Percentiles rank a stretch among this genome's conserved stretches.
phyloP scores from a whole-genome alignment of 768 basidiomycete species.

The Tricholoma terreum region DNA sequence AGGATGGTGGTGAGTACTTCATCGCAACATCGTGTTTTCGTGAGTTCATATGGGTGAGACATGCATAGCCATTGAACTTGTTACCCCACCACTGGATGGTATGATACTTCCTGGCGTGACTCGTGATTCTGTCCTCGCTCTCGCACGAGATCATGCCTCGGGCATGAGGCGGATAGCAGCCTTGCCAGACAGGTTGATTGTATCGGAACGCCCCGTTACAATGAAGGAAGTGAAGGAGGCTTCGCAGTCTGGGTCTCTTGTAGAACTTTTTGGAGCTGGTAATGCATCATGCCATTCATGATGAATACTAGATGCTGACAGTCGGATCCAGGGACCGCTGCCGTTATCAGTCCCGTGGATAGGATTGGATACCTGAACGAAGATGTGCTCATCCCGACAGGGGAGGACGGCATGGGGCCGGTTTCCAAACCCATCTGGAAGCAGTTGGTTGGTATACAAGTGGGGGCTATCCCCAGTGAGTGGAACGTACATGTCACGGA shows the following conservation, averaged over 20 bases:
- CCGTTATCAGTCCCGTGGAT: slow-evolving; percentile 68
- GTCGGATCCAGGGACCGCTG: slow-evolving; percentile 61
- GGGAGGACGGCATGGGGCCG: slow-evolving; percentile 75
- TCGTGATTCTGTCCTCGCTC: slow-evolving; percentile 75
- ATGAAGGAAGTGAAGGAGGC: slow-evolving; percentile 72
- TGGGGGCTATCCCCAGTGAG: slow-evolving; percentile 69
- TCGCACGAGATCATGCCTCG: slow-evolving; percentile 63
- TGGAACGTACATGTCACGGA: slow-evolving; percentile 63
- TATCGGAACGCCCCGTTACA: slow-evolving; percentile 68
- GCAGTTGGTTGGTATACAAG: slow-evolving; percentile 78
- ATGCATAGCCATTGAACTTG: slow-evolving; percentile 65
- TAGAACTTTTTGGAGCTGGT: slow-evolving; percentile 85
- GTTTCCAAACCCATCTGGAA: slow-evolving; percentile 70
- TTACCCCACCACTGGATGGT: slow-evolving; percentile 88
- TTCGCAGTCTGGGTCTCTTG: slow-evolving; percentile 56
- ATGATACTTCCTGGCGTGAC: slow-evolving; percentile 93
- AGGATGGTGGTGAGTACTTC: slow-evolving; percentile 52
- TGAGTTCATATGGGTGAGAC: background rate
- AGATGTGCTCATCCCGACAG: slow-evolving; percentile 62
- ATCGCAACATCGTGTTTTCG: background rate
- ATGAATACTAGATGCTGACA: background rate
- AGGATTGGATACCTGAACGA: slow-evolving; percentile 70
- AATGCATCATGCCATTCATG: background rate
- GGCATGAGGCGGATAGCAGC: slow-evolving; percentile 41
- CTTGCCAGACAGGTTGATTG: slow-evolving; percentile 52